Percentiles rank a stretch among this genome's conserved stretches.
These are phyloP conservation scores for Phaeophleospora eucalypticola DNA, from an alignment of 2,329 filamentous ascomycete genomes.

Conservation along the genomic window DNA sequence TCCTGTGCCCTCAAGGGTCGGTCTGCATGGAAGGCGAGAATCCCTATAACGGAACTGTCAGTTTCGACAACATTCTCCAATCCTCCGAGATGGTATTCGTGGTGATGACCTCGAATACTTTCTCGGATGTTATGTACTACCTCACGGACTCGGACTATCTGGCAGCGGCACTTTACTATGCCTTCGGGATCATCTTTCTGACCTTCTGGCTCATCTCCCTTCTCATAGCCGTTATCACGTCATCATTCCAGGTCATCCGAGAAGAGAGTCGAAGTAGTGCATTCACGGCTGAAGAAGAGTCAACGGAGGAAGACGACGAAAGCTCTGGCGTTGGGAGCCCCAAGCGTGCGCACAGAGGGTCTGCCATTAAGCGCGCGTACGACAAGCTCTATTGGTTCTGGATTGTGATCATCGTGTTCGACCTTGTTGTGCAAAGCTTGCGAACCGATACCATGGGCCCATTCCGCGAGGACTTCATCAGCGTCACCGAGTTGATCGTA, in stretches of 20 bases:
- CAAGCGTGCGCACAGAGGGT: conserved; percentile 23
- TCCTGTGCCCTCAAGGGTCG: conserved; percentile 78
- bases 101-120: conserved; percentile 97
- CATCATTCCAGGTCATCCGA: conserved; percentile 95
- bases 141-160: conserved; percentile 90
- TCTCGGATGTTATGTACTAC: conserved; percentile 89
- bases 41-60: conserved; percentile 80
- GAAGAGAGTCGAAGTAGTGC: conserved; percentile 94
- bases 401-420: conserved; percentile 75
- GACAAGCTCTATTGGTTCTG: conserved; percentile 72
- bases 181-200: conserved; percentile 75
- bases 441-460: conserved; percentile 72
- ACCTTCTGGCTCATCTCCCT: conserved; percentile 96
- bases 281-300: conserved; percentile 70
- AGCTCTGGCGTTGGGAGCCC: background rate
- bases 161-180: conserved; percentile 73
- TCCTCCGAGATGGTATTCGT: conserved; percentile 94
- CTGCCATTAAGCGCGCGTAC: conserved; percentile 65
- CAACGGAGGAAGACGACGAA: conserved; percentile 20
- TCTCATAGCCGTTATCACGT: conserved; percentile 92
- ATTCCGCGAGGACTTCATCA: conserved; percentile 60
- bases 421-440: conserved; percentile 72
- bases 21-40: conserved; percentile 74
- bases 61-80: conserved; percentile 90
- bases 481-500: conserved; percentile 67